These are phyloP conservation scores for Zygotorulaspora chibaensis DNA, from an alignment of 805 yeast genomes.

Conservation along the genomic window DNA sequence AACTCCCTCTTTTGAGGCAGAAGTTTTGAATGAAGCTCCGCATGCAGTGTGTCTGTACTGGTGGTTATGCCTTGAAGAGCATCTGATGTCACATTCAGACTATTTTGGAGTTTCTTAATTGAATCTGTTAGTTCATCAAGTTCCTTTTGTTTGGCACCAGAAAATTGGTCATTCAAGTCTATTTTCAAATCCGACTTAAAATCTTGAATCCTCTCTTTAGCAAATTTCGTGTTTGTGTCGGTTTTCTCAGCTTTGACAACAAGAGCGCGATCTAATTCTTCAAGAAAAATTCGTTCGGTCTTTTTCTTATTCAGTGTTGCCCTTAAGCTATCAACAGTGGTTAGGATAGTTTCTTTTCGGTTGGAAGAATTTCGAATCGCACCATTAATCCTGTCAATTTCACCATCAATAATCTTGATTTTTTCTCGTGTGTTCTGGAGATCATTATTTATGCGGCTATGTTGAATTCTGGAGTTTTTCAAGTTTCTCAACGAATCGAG, in stretches of 20 bases:
- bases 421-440: slow-evolving; percentile 40
- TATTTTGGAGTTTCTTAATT: slow-evolving; percentile 45
- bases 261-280: slow-evolving; percentile 39
- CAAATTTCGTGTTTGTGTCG: slow-evolving; percentile 34
- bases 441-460: slow-evolving; percentile 33
- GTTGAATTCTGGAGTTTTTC: slow-evolving; percentile 42
- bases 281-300: slow-evolving; percentile 40
- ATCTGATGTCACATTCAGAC: slow-evolving; percentile 36
- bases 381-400: slow-evolving; percentile 48
- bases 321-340: slow-evolving; percentile 42
- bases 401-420: slow-evolving; percentile 45
- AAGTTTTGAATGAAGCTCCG: slow-evolving; percentile 57
- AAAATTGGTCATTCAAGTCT: slow-evolving; percentile 50
- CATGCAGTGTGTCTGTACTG: slow-evolving; percentile 37
- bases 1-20: slow-evolving; percentile 49
- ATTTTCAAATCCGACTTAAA: slow-evolving; percentile 47
- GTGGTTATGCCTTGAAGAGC: slow-evolving; percentile 22
- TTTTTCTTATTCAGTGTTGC: slow-evolving; percentile 40
- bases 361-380: slow-evolving; percentile 35
- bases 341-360: slow-evolving; percentile 42
- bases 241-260: slow-evolving; percentile 37
- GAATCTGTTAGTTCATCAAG: slow-evolving; percentile 40
- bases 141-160: slow-evolving; percentile 44
- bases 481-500: slow-evolving; percentile 63
- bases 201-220: slow-evolving; percentile 40